Evolutionary conservation across 805 yeast species (phyloP).

Genomic region (Isabelozyma pseudorhagii): DNA sequence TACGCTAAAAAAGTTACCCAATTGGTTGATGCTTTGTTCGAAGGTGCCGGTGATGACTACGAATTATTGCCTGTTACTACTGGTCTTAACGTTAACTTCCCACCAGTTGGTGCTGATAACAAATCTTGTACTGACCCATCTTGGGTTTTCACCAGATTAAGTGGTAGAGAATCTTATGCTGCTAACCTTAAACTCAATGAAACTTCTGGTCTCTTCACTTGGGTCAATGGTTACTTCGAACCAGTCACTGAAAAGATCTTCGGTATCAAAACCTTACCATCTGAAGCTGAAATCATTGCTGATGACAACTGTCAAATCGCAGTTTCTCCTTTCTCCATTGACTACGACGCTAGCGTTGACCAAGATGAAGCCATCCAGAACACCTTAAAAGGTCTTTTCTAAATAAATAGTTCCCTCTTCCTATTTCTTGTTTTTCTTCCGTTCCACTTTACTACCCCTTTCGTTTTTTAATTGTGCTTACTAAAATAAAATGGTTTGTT

Average conservation of each 20-base stretch:
- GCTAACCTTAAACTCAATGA: conserved; percentile 36
- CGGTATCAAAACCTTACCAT: conserved; percentile 45
- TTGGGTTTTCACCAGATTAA: conserved; percentile 43
- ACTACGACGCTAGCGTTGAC: conserved; percentile 35
- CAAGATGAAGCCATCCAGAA: conserved; percentile 11
- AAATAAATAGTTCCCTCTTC: neutral
- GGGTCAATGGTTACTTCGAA: conserved; percentile 8
- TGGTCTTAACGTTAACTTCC: conserved; percentile 50
- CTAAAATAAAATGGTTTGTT: no score
- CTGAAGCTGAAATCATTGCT: conserved; percentile 32
- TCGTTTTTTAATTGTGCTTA: neutral
- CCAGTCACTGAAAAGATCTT: conserved; percentile 26
- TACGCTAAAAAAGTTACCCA: conserved; percentile 40
- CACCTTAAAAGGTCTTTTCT: neutral
- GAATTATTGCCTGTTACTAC: conserved; percentile 40
- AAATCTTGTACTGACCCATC: conserved; percentile 44
- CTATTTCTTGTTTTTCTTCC: neutral
- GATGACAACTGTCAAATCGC: conserved; percentile 39
- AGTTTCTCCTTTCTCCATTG: conserved; percentile 47
- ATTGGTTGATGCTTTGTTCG: conserved; percentile 36
- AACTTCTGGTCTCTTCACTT: conserved; percentile 29
- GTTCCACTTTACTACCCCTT: neutral
- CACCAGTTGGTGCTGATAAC: conserved; percentile 37
- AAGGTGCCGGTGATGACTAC: conserved; percentile 31
- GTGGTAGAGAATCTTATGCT: conserved; percentile 36